Evolutionary conservation across 352 stramenopile genomes (phyloP), one percentile per base, ranked within the genome.

Genomic region (Phytophthora niederhauseri): DNA sequence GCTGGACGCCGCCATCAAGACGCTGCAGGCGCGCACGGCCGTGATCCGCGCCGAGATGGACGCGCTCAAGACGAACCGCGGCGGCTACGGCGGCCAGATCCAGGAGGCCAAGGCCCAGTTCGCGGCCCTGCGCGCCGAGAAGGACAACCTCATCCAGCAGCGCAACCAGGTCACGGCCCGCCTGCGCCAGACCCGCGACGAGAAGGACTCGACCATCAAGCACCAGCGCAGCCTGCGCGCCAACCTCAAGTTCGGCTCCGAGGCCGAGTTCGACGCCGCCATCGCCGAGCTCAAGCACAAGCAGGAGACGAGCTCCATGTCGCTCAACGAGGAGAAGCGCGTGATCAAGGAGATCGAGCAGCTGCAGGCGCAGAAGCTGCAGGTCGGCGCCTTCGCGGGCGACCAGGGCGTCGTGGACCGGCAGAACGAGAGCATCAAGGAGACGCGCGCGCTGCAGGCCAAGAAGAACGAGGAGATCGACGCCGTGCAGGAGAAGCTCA

Each of bases 271-370:
- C 61, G 93, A 99, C 6, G 81, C 87, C 46, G 90, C 97, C 70
- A 98, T 99, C 68, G 61, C 78, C 8, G 77, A 87, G 61, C 81
- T 99, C 31, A 84, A 97, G 64, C 74, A 87, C 66, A 84, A 89
- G 67, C 97, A 99, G 81, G 91, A 99, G 82, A 99, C 96, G 6
- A 95, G 86, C 46, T 98, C 94, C 66, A 99, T 99, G 97, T 93
- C 87, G 60, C 77, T 99, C 5, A 91, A 84, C 24, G 97, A 99
- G 55, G 97, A 99, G 77, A 99, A 99, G 90, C 94, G 93, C 53
- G 82, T 99, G 28, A 96, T 99, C 72, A 99, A 99, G 80, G 95
- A 99, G 70, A 98, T 99, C 64, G 95, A 98, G 64, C 80, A 80
- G 20, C 71, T 98, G 28, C 84, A 98, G 69, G 61, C 81, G 26